Evolutionary conservation across 257 asterid genomes (phyloP), one percentile per base, ranked within the genome.

Genomic region (Scutellaria minor): DNA sequence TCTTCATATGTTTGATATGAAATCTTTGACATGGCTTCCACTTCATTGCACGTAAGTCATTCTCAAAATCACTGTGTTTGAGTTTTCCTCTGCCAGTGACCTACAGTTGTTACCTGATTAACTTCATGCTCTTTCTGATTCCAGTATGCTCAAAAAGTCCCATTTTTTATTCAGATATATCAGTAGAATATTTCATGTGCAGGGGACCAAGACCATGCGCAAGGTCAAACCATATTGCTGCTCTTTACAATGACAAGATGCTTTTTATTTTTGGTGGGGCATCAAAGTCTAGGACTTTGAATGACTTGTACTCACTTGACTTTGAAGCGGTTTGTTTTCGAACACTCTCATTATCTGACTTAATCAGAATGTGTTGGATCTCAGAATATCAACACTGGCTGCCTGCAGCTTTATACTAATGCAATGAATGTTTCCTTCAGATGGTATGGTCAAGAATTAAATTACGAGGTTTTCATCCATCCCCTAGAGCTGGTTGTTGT

Each of bases 401-500:
- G 24, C 40, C 35, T 50, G 42, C 54, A 51, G 47, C 65, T 50
- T 10, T 70, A 37, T 76, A 58, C 68, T 51, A 58, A 22, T 69
- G 48, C 42, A 58, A 44, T 44, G 44, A 27, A 50, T 46, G 65
- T 76, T 77, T 58, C 74, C 66, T 79, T 66, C 92, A 95, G 98
- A 95, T 95, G 99, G 87, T 89, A 39, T 95, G 99, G 99, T 84
- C 96, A 61, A 87, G 90, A 82, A 86, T 95, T 52, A 95, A 92
- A 80, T 78, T 81, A 68, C 88, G 91, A 68, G 97, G 98, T 56
- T 92, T 87, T 66, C 99, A 92, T 82, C 99, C 99, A 65, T 90
- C 97, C 12, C 98, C 99, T 70, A 85, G 99, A 86, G 92, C 98
- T 76, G 99, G 99, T 46, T 92, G 97, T 78, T 87, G 99, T 48